These are phyloP conservation scores for Calonectria pauciramosa DNA, from an alignment of 2,329 filamentous ascomycete genomes.

Conservation along the genomic window DNA sequence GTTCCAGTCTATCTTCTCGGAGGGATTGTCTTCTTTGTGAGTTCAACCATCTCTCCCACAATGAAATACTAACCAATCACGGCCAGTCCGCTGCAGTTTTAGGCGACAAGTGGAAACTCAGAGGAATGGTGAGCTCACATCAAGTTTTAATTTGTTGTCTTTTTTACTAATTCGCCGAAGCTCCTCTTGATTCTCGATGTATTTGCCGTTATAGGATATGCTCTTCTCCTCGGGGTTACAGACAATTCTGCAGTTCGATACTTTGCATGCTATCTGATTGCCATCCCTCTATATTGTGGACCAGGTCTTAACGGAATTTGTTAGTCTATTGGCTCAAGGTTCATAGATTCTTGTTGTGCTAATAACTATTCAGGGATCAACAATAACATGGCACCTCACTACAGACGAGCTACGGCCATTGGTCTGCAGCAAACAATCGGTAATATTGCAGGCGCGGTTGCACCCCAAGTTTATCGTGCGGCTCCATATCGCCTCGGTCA, in stretches of 20 bases:
- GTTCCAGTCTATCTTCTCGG: conserved; percentile 70
- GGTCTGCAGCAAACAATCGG: conserved; percentile 61
- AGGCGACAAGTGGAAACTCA: background rate
- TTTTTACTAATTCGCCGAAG: background rate
- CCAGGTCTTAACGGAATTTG: conserved; percentile 62
- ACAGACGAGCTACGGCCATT: conserved; percentile 60
- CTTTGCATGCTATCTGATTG: conserved; percentile 64
- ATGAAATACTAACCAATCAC: background rate
- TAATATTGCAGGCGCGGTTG: conserved; percentile 61
- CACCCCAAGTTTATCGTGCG: conserved; percentile 53
- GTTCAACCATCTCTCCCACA: background rate
- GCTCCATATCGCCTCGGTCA: conserved; percentile 51
- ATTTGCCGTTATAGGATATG: background rate
- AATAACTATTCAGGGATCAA: conserved; percentile 51
- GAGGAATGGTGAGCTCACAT: background rate
- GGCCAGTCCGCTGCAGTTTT: background rate
- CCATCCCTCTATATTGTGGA: conserved; percentile 61
- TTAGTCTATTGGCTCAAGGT: background rate
- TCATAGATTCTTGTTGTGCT: background rate
- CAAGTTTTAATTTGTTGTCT: background rate
- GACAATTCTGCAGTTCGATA: conserved; percentile 63
- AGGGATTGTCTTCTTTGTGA: conserved; percentile 55
- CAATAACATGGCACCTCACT: conserved; percentile 60
- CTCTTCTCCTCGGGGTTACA: conserved; percentile 54
- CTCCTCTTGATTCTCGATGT: background rate